phyloP scores from a whole-genome alignment of 495 filamentous ascomycete genomes.

The Paragyromitra xinjiangensis region DNA sequence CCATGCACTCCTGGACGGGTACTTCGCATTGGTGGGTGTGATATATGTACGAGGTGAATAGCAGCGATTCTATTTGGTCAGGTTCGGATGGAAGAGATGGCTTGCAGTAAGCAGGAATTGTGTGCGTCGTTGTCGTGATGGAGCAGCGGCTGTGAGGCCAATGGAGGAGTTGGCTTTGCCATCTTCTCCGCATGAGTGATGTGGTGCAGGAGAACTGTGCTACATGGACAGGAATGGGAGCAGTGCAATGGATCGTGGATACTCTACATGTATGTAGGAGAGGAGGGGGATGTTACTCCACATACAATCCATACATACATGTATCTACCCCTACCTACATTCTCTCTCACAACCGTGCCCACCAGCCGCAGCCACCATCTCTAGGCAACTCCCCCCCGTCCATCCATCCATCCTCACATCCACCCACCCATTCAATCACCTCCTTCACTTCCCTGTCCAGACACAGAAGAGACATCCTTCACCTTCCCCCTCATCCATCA shows the following conservation, averaged over 20 bases:
- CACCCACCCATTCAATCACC: background rate
- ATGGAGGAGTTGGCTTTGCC: constrained; percentile 22
- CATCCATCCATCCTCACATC: constrained; percentile 9
- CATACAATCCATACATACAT: background rate
- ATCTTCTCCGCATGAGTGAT: constrained; percentile 26
- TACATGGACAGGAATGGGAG: background rate
- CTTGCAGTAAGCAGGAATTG: constrained; percentile 37
- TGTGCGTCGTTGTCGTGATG: constrained; percentile 21
- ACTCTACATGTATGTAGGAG: background rate
- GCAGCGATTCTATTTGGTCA: constrained; percentile 17
- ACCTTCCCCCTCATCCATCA: constrained; percentile 21
- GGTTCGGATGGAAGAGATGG: constrained; percentile 48
- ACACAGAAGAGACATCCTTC: constrained; percentile 6
- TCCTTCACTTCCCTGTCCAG: background rate
- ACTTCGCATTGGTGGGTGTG: constrained; percentile 16
- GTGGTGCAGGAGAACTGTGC: background rate
- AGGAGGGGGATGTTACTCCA: background rate
- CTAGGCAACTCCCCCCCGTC: constrained; percentile 17
- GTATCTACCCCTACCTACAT: background rate
- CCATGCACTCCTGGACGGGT: constrained; percentile 14
- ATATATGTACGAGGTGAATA: constrained; percentile 3
- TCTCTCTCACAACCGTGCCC: background rate
- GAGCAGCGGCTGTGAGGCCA: constrained; percentile 22
- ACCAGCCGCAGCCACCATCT: background rate
- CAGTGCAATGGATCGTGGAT: background rate